Evolutionary conservation across 768 basidiomycete species (phyloP).

Genomic region (Clitopilus hobsonii): DNA sequence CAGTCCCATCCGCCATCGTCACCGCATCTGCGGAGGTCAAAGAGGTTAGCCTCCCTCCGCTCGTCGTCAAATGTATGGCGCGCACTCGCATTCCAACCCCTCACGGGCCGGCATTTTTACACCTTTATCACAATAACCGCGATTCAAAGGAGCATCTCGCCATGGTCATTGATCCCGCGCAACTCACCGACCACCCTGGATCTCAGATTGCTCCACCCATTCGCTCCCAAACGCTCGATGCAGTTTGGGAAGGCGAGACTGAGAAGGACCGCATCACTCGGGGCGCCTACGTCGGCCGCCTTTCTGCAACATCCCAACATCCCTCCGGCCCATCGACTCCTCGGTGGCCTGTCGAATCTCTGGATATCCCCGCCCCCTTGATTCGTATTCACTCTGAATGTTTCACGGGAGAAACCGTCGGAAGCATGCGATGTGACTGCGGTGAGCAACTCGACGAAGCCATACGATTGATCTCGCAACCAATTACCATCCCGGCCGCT

Average conservation of each 20-base stretch:
- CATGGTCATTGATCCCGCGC: slow-evolving; percentile 88
- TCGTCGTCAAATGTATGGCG: slow-evolving; percentile 91
- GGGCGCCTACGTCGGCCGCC: slow-evolving; percentile 88
- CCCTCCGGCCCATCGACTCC: slow-evolving; percentile 32
- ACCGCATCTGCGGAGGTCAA: slow-evolving; percentile 14
- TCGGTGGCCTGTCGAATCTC: slow-evolving; percentile 10
- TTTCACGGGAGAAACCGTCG: slow-evolving; percentile 97
- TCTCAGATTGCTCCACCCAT: slow-evolving; percentile 53
- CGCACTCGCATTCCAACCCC: slow-evolving; percentile 97
- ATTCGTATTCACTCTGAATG: slow-evolving; percentile 98
- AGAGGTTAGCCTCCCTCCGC: slow-evolving; percentile 16
- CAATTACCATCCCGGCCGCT: slow-evolving; percentile 44
- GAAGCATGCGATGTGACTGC: slow-evolving; percentile 98
- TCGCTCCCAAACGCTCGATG: slow-evolving; percentile 77
- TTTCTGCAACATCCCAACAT: slow-evolving; percentile 50
- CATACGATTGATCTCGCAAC: slow-evolving; percentile 80
- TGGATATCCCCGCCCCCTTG: slow-evolving; percentile 64
- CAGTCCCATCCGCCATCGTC: slow-evolving; percentile 9
- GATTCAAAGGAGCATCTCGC: slow-evolving; percentile 96
- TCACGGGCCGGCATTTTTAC: slow-evolving; percentile 88
- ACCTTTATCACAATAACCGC: slow-evolving; percentile 90
- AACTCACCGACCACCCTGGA: slow-evolving; percentile 50
- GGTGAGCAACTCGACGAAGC: slow-evolving; percentile 98
- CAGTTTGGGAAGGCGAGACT: slow-evolving; percentile 83
- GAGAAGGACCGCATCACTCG: slow-evolving; percentile 90